Base-by-base conservation (phyloP, 768 basidiomycete genomes). In the Boletus reticuloceps region DNA sequence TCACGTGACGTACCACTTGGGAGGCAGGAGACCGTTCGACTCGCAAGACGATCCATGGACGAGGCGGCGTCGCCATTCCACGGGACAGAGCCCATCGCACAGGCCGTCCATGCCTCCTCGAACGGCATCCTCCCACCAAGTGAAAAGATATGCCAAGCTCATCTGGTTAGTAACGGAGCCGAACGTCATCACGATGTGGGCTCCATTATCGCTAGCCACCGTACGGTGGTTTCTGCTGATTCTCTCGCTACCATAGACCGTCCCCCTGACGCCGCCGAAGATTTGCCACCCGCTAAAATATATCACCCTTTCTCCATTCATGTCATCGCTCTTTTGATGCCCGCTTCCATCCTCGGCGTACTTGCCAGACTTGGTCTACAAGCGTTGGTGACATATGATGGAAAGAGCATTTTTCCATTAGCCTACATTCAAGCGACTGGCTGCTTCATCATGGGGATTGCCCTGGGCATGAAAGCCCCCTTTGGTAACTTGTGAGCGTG, bases 401-500 rank as follows among this genome's bases (percentile, higher is more conserved):
- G 89, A 1, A 70, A 79, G 42, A 80, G 83, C 59, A 84, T 98
- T 6, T 98, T 94, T 66, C 77, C 89, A 3, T 74, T 98, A 22
- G 83, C 87, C 5, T 98, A 94, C 75, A 79, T 84, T 0, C 96
- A 99, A 69, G 89, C 85, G 1, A 74, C 86, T 1, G 97, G 97
- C 17, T 98, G 95, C 72, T 75, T 94, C 50, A 74, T 96, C 29
- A 98, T 99, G 94, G 97, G 97, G 3, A 72, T 91, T 50, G 80
- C 79, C 9, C 64, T 93, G 19, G 82, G 79, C 17, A 67, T 89
- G 64, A 94, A 88, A 69, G 82, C 84, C 47, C 82, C 86, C 9
- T 76, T 99, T 13, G 83, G 84, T 44, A 73, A 77, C 64, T 85
- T 89, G 94, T 97, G 67, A 72, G 92, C 66, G 29, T 27, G 50